Base-by-base conservation (phyloP, 2,329 filamentous ascomycete genomes). In the Fusarium pseudoanthophilum region DNA sequence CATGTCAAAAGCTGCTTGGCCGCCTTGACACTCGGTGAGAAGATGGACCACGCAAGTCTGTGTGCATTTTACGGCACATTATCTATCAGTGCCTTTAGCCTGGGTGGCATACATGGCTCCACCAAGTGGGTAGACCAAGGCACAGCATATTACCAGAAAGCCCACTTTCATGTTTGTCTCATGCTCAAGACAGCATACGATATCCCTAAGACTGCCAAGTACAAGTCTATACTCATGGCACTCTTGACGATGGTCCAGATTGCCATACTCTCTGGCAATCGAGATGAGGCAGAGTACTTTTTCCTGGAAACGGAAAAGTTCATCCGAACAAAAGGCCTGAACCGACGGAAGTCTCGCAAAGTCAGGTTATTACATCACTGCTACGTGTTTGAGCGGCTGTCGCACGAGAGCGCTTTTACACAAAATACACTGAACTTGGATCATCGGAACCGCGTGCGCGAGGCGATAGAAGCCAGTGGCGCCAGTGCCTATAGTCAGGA, bases 251-350 rank as follows among this genome's bases (percentile, higher is more conserved):
- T 74, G 69, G 60, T 75, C 0, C 72, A 74, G 20, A 58, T 74
- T 2, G 71, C 64, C 0, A 26, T 73, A 3, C 58, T 75, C 0
- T 51, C 64, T 5, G 72, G 72, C 0, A 64, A 74, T 18, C 56
- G 56, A 11, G 61, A 67, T 10, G 57, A 73, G 21, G 69, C 68
- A 0, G 72, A 74, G 11, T 75, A 70, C 37, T 73, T 73, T 15
- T 67, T 74, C n/a, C 8, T 74, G 1, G 72, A 74, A 20, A 73
- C 72, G 1, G 72, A 74, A 20, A 72, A 70, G 39, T 73, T 74
- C 2, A 70, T 74, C 6, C 64, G 72, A 13, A 16, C 74, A 4
- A 63, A 55, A 10, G 72, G 72, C 4, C 36, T 74, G 2, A 74
- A 73, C 7, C 21, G 69, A 8, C 52, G 34, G 5, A 74, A 74